Base-by-base conservation (phyloP, 1,139 yeast species). In the Kluyveromyces sp. region DNA sequence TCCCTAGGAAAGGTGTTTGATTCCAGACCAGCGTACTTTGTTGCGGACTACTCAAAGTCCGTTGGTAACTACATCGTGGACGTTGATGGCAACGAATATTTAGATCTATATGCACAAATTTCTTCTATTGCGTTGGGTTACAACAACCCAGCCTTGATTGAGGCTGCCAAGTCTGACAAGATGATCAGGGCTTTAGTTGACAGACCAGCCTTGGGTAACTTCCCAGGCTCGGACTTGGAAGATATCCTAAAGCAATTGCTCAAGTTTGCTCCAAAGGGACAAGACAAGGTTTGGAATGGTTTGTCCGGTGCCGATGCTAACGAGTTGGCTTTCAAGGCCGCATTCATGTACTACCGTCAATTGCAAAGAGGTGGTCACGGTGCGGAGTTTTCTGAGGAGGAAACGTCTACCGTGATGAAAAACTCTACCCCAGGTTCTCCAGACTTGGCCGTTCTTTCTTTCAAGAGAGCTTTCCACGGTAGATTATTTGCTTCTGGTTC, bases 321-420 rank as follows among this genome's bases (percentile, higher is more conserved):
- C 59, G 90, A 83, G 66, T 74, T 83, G 52, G 89, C 90, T 3
- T 82, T 73, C 67, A 82, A 83, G 63, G 89, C 89, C 25, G 89
- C 89, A 4, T 81, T 81, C 59, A 81, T 82, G 80, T 81, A 75
- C 68, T 85, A 81, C 61, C 83, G 79, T 52, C 71, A 77, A 41
- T 73, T 75, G 53, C 71, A 69, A 54, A 75, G 89, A 65, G 43
- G 43, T 30, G 84, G 83, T 39, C 56, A 55, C 53, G 65, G 68
- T 10, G 62, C 68, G 39, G 78, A 72, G 37, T 81, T 81, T 59
- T 65, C 82, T 5, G 57, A 60, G 21, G 83, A 78, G 55, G 88
- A 82, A 63, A 67, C 79, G 53, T 59, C 64, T 3, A 69, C 81
- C 5, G 82, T 78, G n/a, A 82, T 83, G 89, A 66, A 74, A 28